These are phyloP conservation scores for Penicillium sclerotiorum DNA, from an alignment of 2,329 filamentous ascomycete genomes.

Conservation along the genomic window DNA sequence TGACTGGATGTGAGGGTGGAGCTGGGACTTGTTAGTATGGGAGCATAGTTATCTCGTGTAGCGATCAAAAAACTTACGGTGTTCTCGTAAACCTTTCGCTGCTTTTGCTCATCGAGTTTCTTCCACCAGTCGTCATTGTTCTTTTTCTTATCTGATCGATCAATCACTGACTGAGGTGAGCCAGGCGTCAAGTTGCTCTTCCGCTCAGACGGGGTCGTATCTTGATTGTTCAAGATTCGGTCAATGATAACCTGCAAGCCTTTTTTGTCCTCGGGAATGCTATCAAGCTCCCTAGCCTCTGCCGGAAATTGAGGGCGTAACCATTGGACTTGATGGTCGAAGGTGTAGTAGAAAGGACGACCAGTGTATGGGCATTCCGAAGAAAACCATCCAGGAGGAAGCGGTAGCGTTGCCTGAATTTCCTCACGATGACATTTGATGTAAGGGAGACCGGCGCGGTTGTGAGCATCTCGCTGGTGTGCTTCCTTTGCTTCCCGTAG, in stretches of 20 bases:
- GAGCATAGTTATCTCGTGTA: background rate
- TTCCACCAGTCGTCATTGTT: conserved; percentile 54
- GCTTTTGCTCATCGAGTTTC: conserved; percentile 66
- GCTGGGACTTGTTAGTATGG: conserved; percentile 49
- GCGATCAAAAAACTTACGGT: conserved; percentile 64
- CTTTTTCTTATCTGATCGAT: conserved; percentile 53
- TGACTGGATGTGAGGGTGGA: conserved; percentile 82
- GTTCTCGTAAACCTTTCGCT: conserved; percentile 93
- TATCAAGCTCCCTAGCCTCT: conserved; percentile 54
- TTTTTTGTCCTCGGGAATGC: too few species aligned
- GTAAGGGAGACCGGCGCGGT: too few species aligned
- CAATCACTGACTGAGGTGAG: conserved; percentile 66
- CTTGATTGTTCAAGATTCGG: conserved; percentile 72
- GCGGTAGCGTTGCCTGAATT: conserved; percentile 45
- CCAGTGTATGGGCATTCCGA: conserved; percentile 70
- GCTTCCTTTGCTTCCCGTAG: too few species aligned
- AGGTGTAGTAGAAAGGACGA: conserved; percentile 82
- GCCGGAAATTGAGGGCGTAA: conserved; percentile 72
- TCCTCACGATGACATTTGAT: background rate
- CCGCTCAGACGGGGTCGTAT: conserved; percentile 54
- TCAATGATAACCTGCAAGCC: conserved; percentile 87
- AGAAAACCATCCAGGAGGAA: conserved; percentile 86
- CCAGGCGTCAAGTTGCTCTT: conserved; percentile 61
- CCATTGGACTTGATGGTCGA: conserved; percentile 79
- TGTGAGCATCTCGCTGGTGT: conserved; percentile 59